Conservation (phyloP, 345 rosid genomes). For the Nasturtium officinale region DNA sequence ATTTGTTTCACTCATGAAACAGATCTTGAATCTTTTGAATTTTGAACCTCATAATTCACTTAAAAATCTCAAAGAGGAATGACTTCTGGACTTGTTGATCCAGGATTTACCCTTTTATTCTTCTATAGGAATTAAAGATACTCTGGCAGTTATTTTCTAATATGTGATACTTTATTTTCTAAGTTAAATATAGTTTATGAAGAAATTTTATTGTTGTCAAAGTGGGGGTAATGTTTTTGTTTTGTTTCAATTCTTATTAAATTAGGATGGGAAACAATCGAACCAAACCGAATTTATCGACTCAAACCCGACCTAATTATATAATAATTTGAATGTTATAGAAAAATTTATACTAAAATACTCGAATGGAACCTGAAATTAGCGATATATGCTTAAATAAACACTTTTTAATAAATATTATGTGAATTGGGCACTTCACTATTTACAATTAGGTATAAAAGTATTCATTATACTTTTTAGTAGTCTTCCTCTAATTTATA, state of each 20-base stretch:
- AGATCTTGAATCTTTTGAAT: slow-evolving; percentile 9
- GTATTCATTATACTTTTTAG: no score
- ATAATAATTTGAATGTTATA: no score
- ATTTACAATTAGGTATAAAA: no score
- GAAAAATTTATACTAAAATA: no score
- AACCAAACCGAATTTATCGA: neutral
- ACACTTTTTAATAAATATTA: no score
- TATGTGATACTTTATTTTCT: no score
- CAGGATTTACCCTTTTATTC: neutral
- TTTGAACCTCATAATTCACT: neutral
- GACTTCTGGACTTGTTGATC: neutral
- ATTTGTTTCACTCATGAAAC: slow-evolving; percentile 7
- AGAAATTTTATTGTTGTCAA: neutral
- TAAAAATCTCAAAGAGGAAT: neutral
- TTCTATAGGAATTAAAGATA: neutral
- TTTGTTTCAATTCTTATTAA: neutral
- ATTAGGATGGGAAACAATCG: neutral
- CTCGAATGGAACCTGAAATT: no score
- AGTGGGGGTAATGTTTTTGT: neutral
- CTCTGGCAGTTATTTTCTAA: neutral
- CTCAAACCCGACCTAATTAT: neutral
- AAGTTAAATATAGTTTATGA: no score
- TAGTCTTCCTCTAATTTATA: no score
- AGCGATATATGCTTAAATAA: no score
- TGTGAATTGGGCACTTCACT: no score